Conservation (phyloP, 1,284 basidiomycete genomes). For the Neonothopanus nambi region DNA sequence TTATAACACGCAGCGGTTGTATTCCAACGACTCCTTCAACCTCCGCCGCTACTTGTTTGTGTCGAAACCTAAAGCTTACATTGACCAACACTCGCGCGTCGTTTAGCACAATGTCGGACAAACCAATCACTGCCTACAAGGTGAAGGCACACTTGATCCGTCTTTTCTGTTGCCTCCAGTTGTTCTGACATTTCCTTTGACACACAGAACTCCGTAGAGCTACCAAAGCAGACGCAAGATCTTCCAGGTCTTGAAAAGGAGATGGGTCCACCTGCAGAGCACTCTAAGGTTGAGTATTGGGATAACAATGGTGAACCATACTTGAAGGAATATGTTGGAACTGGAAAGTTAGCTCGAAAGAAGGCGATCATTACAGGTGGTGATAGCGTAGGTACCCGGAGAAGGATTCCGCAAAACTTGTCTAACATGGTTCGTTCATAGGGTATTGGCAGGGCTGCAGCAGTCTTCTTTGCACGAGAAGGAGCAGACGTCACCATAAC, state of each 20-base stretch:
- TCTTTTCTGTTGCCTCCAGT: not conserved
- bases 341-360: slow-evolving; percentile 48
- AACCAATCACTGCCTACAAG: slow-evolving; percentile 37
- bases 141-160: slow-evolving; percentile 33
- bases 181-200: not conserved
- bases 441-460: slow-evolving; percentile 31
- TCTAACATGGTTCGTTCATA: too few relatives aligned
- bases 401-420: not conserved
- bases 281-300: slow-evolving; percentile 57
- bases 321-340: slow-evolving; percentile 37
- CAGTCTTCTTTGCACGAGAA: slow-evolving; percentile 44
- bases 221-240: slow-evolving; percentile 41
- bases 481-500: slow-evolving; percentile 57
- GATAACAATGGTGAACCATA: slow-evolving; percentile 59
- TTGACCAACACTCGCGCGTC: too few relatives aligned
- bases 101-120: slow-evolving; percentile 2
- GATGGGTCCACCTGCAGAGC: slow-evolving; percentile 48
- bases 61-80: too few relatives aligned
- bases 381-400: slow-evolving; percentile 32
- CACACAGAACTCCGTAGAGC: slow-evolving; percentile 23
- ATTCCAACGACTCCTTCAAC: too few relatives aligned
- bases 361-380: slow-evolving; percentile 58
- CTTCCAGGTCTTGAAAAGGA: slow-evolving; percentile 49
- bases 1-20: too few relatives aligned
- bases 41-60: too few relatives aligned